Percentiles rank a stretch among this genome's conserved stretches.
These are phyloP conservation scores for Castanea crenata DNA, from an alignment of 306 rosid genomes.

Conservation along the genomic window DNA sequence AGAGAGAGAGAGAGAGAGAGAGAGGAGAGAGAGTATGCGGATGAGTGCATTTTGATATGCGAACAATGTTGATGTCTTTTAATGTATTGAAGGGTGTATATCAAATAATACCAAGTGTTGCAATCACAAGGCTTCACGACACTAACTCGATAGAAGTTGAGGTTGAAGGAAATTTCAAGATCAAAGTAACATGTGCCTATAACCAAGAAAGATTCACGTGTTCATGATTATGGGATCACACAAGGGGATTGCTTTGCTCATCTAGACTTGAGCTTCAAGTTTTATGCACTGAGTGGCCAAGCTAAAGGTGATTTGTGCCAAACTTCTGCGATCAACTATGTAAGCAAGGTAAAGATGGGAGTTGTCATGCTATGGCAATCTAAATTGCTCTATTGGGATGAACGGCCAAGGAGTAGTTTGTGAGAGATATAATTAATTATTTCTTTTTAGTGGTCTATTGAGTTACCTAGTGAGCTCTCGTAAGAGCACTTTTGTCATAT, in stretches of 20 bases:
- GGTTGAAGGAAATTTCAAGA: constrained; percentile 21
- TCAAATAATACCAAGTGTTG: neutral
- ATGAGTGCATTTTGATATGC: too few relatives aligned
- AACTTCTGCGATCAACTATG: constrained; percentile 23
- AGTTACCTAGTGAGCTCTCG: neutral
- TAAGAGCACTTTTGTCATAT: neutral
- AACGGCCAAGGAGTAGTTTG: constrained; percentile 39
- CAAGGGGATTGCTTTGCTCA: constrained; percentile 35
- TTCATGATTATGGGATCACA: constrained; percentile 20
- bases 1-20: too few relatives aligned
- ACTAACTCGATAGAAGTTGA: constrained; percentile 20
- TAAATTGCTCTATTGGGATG: constrained; percentile 27
- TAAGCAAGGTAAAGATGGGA: constrained; percentile 38
- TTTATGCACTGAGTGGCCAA: constrained; percentile 19
- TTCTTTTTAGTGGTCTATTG: neutral
- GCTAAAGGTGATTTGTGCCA: constrained; percentile 30
- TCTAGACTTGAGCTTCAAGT: constrained; percentile 34
- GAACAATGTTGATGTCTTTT: too few relatives aligned
- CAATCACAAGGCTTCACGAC: neutral
- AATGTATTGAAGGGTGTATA: too few relatives aligned
- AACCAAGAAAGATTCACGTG: constrained; percentile 1
- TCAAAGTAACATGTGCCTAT: constrained; percentile 30
- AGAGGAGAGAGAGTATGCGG: too few relatives aligned
- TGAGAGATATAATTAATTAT: constrained; percentile 21
- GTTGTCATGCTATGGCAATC: constrained; percentile 14